Conservation (phyloP, 305 asterid genomes). For the Petunia hybrid region DNA sequence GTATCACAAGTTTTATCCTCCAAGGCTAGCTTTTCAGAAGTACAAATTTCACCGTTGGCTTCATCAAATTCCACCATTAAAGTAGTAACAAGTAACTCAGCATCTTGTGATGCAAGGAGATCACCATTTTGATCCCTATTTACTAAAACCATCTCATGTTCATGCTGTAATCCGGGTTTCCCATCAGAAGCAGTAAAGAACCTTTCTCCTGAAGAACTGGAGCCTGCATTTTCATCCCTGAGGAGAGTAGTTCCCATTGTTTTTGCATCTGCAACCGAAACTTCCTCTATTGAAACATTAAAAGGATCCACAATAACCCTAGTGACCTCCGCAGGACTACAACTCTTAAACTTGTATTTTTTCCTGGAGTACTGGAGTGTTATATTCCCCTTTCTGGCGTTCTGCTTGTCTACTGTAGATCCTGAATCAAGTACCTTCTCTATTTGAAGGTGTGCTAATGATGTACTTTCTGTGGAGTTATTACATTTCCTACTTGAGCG, state of each 20-base stretch:
- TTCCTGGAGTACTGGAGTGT: conserved; percentile 78
- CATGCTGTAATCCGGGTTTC: conserved; percentile 37
- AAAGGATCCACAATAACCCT: conserved; percentile 38
- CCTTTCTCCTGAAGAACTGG: conserved; percentile 30
- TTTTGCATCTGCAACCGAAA: conserved; percentile 41
- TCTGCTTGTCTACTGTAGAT: conserved; percentile 42
- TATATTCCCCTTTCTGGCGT: conserved; percentile 46
- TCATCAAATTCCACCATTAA: conserved; percentile 36
- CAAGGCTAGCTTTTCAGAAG: conserved; percentile 29
- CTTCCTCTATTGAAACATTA: conserved; percentile 33
- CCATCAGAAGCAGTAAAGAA: conserved; percentile 33
- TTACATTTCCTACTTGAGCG: conserved; percentile 69
- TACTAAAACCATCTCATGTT: conserved; percentile 32
- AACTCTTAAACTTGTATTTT: conserved; percentile 55
- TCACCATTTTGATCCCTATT: conserved; percentile 31
- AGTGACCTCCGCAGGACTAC: conserved; percentile 39
- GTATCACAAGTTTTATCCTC: conserved; percentile 37
- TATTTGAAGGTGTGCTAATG: conserved; percentile 36
- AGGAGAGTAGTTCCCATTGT: conserved; percentile 24
- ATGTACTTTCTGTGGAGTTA: conserved; percentile 41
- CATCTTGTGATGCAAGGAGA: conserved; percentile 38
- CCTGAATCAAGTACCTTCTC: conserved; percentile 43
- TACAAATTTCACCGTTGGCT: conserved; percentile 37
- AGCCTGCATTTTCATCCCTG: conserved; percentile 43
- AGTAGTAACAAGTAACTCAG: conserved; percentile 43